Percentiles rank a stretch among this genome's conserved stretches.
These are phyloP conservation scores for Phaeophleospora eucalypticola DNA, from an alignment of 2,329 filamentous ascomycete genomes.

Conservation along the genomic window DNA sequence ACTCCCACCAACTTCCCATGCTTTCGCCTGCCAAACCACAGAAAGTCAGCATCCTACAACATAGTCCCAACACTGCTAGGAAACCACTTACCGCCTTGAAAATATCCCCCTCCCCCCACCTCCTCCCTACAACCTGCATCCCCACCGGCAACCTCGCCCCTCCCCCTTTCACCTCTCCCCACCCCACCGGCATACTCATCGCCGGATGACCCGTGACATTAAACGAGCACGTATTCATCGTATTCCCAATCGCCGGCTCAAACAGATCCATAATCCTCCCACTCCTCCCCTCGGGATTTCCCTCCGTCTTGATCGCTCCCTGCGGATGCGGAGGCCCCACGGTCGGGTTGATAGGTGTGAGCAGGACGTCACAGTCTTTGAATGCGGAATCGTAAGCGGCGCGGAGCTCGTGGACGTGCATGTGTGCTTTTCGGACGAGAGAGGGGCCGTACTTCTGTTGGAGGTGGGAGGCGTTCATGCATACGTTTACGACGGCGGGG, in stretches of 20 bases:
- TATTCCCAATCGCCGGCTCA: slow-evolving; percentile 43
- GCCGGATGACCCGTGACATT: slow-evolving; percentile 51
- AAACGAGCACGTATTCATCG: slow-evolving; percentile 45
- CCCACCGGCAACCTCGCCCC: slow-evolving; percentile 33
- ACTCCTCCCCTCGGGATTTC: slow-evolving; percentile 29
- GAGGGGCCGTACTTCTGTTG: slow-evolving; percentile 28
- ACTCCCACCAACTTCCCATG: slow-evolving; percentile 34
- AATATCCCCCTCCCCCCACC: slow-evolving; percentile 33
- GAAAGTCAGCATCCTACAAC: too few species aligned
- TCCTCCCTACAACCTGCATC: slow-evolving; percentile 36
- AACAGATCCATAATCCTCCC: slow-evolving; percentile 38
- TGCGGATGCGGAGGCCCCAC: slow-evolving; percentile 42
- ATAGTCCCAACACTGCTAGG: background rate
- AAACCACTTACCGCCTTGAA: slow-evolving; percentile 23
- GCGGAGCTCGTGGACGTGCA: slow-evolving; percentile 45
- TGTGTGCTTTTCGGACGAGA: slow-evolving; percentile 45
- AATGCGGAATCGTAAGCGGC: slow-evolving; percentile 47
- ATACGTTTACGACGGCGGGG: slow-evolving; percentile 44
- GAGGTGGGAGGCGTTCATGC: slow-evolving; percentile 38
- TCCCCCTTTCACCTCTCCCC: slow-evolving; percentile 25
- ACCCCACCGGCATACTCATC: slow-evolving; percentile 45
- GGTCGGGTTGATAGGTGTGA: slow-evolving; percentile 47
- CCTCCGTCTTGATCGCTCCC: slow-evolving; percentile 15
- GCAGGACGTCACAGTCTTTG: slow-evolving; percentile 44
- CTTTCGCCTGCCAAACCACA: slow-evolving; percentile 29